These are phyloP conservation scores for Taphrina wiesneri DNA, from an alignment of 1,139 yeast species.

Conservation along the genomic window DNA sequence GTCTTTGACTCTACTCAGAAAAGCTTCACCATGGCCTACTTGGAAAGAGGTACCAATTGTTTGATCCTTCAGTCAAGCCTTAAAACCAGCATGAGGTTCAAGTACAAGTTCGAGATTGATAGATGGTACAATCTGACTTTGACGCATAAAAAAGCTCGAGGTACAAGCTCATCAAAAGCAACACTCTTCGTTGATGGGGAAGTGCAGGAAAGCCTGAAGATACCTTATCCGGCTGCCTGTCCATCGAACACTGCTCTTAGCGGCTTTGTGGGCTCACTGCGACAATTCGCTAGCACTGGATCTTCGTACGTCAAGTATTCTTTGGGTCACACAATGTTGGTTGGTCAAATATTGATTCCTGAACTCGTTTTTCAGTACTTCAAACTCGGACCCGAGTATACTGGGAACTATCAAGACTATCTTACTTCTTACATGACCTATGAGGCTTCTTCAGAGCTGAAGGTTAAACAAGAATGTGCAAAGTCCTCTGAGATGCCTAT, in stretches of 20 bases:
- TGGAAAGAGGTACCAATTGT: conserved; percentile 39
- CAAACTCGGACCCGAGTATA: conserved; percentile 48
- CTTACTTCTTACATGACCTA: conserved; percentile 47
- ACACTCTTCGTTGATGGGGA: conserved; percentile 47
- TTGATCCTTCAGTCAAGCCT: conserved; percentile 40
- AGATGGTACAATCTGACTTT: conserved; percentile 40
- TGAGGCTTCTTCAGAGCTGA: conserved; percentile 46
- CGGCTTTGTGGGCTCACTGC: conserved; percentile 42
- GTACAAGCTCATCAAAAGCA: conserved; percentile 41
- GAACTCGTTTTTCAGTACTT: conserved; percentile 41
- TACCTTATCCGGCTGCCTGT: conserved; percentile 40
- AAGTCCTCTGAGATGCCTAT: neutral
- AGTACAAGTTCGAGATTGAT: conserved; percentile 36
- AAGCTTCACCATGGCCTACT: conserved; percentile 39
- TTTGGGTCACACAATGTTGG: neutral
- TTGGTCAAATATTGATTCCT: conserved; percentile 2
- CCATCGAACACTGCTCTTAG: conserved; percentile 39
- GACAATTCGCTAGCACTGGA: neutral
- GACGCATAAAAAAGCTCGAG: conserved; percentile 39
- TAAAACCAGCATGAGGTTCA: conserved; percentile 39
- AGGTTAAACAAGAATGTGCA: conserved; percentile 40
- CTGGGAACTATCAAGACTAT: conserved; percentile 49
- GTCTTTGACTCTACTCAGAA: conserved; percentile 38
- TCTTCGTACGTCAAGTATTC: neutral
- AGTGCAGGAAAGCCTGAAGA: conserved; percentile 44